Percentiles rank a stretch among this genome's conserved stretches.
Conservation (phyloP, 306 rosid species). For the Abrus precatorius region DNA sequence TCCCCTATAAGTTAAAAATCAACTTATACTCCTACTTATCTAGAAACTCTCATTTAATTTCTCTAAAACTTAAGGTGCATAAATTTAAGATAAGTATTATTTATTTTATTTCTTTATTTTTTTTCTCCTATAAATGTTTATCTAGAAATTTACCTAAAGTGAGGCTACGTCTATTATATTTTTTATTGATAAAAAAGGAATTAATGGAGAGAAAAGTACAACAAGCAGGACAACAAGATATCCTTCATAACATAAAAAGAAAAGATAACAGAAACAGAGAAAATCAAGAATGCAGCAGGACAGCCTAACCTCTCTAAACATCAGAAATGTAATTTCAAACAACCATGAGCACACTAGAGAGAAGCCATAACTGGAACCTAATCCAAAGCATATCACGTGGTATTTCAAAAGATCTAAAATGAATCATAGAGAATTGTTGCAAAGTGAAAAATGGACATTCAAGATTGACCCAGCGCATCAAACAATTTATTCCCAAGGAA, state of each 20-base stretch:
- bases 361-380: slow-evolving; percentile 38
- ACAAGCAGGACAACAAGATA: slow-evolving; percentile 20
- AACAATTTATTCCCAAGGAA: slow-evolving; percentile 6
- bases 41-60: no score
- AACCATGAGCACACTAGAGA: background rate
- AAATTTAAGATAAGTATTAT: no score
- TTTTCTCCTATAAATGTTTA: no score
- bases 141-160: no score
- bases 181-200: background rate
- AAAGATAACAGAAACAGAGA: slow-evolving; percentile 2
- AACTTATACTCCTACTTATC: no score
- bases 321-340: slow-evolving; percentile 35
- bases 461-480: slow-evolving; percentile 33
- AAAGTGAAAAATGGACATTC: slow-evolving; percentile 20
- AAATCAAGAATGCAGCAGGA: slow-evolving; percentile 30
- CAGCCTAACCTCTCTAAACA: background rate
- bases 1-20: no score
- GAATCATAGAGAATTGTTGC: background rate
- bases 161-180: no score
- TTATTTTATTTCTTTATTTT: no score
- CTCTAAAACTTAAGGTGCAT: no score
- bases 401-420: slow-evolving; percentile 17
- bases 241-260: slow-evolving; percentile 12
- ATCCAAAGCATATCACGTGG: slow-evolving; percentile 18
- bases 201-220: slow-evolving; percentile 4